Conservation (phyloP, 208 protist species). For the Porcisia deanei region DNA sequence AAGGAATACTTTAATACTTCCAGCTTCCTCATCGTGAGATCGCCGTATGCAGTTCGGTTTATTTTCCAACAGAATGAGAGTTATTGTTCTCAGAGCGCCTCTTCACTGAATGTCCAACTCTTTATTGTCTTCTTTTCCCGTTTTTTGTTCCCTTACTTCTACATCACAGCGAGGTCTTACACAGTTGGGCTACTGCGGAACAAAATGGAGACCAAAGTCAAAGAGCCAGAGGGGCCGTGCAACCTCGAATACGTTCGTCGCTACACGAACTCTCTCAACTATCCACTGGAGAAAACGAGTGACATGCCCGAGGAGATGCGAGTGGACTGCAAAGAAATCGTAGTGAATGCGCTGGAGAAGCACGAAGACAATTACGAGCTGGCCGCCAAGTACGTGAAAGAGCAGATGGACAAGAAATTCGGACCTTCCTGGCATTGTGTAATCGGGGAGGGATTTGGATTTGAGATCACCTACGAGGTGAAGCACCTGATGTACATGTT, state of each 20-base stretch:
- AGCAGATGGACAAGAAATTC: constrained; percentile 96
- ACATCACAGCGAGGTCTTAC: neutral
- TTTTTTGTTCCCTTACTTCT: neutral
- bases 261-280: constrained; percentile 79
- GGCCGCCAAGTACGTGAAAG: constrained; percentile 94
- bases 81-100: neutral
- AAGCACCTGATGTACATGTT: constrained; percentile 96
- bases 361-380: constrained; percentile 92
- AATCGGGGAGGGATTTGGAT: constrained; percentile 95
- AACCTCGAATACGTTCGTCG: constrained; percentile 79
- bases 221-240: constrained; percentile 75
- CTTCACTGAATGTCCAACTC: neutral
- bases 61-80: neutral
- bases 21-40: neutral
- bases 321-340: constrained; percentile 92
- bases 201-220: constrained; percentile 69
- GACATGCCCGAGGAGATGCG: constrained; percentile 97
- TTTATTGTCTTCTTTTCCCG: neutral
- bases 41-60: too few relatives aligned
- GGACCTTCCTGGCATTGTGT: constrained; percentile 94
- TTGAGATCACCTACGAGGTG: constrained; percentile 94
- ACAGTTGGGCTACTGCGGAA: neutral
- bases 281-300: constrained; percentile 89
- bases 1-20: neutral
- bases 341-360: constrained; percentile 94